phyloP scores from a whole-genome alignment of 1,284 basidiomycete species.

The Boletus nobilissimus region DNA sequence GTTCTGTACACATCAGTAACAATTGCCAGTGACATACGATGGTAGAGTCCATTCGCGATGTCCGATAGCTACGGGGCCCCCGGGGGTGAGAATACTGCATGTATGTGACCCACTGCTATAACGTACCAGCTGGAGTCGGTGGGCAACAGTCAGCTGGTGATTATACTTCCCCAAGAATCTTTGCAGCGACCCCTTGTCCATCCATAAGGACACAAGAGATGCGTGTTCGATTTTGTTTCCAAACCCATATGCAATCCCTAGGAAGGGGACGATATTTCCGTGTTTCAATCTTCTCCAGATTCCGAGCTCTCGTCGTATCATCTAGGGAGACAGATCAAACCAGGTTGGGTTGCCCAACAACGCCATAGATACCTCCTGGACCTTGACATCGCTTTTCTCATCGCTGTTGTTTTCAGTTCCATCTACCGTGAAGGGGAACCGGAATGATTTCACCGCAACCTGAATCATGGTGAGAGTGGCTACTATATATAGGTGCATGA shows the following conservation, averaged over 20 bases:
- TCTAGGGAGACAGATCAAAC: background rate
- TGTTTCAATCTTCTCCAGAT: conserved; percentile 2
- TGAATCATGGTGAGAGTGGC: background rate
- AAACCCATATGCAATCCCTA: conserved; percentile 9
- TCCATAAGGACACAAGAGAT: conserved; percentile 11
- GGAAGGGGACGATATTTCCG: conserved; percentile 2
- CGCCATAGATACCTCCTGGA: background rate
- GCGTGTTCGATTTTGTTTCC: background rate
- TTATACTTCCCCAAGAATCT: background rate
- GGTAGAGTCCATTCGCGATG: background rate
- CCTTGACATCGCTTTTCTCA: too few relatives aligned
- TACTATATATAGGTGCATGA: too few relatives aligned
- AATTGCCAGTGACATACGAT: background rate
- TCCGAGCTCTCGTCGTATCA: conserved; percentile 7
- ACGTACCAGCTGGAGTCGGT: conserved; percentile 17
- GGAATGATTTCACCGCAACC: background rate
- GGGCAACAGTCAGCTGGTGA: background rate
- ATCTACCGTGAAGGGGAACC: background rate
- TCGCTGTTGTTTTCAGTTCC: background rate
- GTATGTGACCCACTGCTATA: background rate
- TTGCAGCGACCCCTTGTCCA: conserved; percentile 5
- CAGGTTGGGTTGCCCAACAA: too few relatives aligned
- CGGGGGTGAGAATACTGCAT: background rate
- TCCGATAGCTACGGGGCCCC: background rate
- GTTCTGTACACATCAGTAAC: background rate